These are phyloP conservation scores for Colletotrichum euphorbiae DNA, from an alignment of 2,329 filamentous ascomycete species.

Conservation along the genomic window DNA sequence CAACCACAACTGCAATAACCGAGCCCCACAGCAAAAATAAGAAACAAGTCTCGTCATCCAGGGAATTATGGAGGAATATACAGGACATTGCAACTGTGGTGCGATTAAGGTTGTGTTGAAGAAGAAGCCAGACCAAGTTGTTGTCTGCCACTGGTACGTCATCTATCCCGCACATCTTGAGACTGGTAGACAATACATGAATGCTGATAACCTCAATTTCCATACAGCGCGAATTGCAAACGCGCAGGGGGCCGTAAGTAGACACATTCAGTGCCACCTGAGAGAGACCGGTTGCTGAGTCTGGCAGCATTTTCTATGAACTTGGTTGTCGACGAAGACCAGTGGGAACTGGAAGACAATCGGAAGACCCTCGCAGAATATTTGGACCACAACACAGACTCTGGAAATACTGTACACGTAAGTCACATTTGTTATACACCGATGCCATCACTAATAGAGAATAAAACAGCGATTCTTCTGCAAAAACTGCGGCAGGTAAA, in stretches of 20 bases:
- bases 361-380: constrained; percentile 25
- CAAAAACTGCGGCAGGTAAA: constrained; percentile 30
- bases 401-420: constrained; percentile 27
- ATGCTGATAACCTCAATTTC: neutral
- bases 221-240: constrained; percentile 31
- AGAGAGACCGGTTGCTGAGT: neutral
- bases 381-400: constrained; percentile 27
- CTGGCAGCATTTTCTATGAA: constrained; percentile 28
- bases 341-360: constrained; percentile 19
- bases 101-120: constrained; percentile 21
- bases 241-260: constrained; percentile 32
- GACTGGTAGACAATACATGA: neutral
- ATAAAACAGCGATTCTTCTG: constrained; percentile 27
- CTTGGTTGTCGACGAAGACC: constrained; percentile 7
- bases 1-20: too few species aligned
- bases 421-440: neutral
- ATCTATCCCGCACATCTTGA: neutral
- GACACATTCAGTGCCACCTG: too few species aligned
- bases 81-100: constrained; percentile 35
- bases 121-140: constrained; percentile 18
- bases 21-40: too few species aligned
- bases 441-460: too few species aligned
- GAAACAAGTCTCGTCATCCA: too few species aligned
- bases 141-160: constrained; percentile 30
- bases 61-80: constrained; percentile 6